Evolutionary conservation across 2,329 filamentous ascomycete species (phyloP).

Genomic region (Fusarium musae): DNA sequence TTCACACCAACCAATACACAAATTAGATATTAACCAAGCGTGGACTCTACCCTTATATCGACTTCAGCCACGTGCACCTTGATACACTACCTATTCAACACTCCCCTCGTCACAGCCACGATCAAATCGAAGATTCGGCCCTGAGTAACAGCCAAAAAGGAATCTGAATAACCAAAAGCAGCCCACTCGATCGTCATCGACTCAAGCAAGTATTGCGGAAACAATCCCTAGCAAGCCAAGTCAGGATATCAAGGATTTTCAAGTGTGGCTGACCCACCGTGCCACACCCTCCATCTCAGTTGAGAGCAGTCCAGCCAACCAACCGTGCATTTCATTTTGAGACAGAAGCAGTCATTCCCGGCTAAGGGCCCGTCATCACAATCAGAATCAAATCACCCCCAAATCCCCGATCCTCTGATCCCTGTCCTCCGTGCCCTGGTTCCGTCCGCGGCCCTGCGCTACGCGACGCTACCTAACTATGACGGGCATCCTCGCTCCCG

Average conservation of each 20-base stretch:
- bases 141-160: constrained; percentile 16
- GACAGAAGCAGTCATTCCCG: not conserved
- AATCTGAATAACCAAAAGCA: constrained; percentile 26
- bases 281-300: constrained; percentile 28
- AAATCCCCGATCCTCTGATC: constrained; percentile 1
- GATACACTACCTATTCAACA: not conserved
- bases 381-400: constrained; percentile 1
- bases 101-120: constrained; percentile 22
- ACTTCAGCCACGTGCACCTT: not conserved
- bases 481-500: constrained; percentile 48
- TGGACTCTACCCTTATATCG: not conserved
- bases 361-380: constrained; percentile 7
- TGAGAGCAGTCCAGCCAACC: not conserved
- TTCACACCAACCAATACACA: not conserved
- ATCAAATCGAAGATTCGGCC: constrained; percentile 16
- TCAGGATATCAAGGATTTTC: constrained; percentile 27
- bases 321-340: not conserved
- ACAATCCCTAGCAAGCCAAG: constrained; percentile 9
- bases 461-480: constrained; percentile 32
- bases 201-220: constrained; percentile 13
- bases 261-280: constrained; percentile 40
- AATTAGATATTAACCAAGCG: not conserved
- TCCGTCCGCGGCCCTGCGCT: not conserved
- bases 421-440: not conserved
- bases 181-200: constrained; percentile 38